Evolutionary conservation across 352 stramenopile species (phyloP), one percentile per base, ranked within the genome.

Genomic region (Globisporangium splendens): DNA sequence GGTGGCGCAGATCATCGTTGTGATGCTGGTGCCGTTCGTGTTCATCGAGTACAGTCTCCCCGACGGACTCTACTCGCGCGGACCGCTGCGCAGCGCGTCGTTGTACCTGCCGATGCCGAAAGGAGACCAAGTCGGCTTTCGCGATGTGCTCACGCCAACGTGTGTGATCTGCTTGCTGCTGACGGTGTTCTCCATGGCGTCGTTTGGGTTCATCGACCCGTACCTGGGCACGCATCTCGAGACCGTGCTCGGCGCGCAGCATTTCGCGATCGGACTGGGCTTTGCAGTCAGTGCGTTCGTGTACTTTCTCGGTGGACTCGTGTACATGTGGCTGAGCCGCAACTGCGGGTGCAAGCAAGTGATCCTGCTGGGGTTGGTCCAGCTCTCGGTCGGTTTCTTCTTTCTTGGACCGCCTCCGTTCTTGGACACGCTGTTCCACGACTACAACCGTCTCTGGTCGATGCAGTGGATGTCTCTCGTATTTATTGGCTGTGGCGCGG

Each of bases 31-130:
- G 3, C 80, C 80, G 10, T 83, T 86, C 50, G 56, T 88, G 47
- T 91, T 91, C 59, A 83, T 91, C 58, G 80, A 91, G 56, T 91
- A 91, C 61, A 74, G 72, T 41, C 74, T 91, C 3, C 70, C 77
- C 3, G 80, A 91, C 59, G 80, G 80, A 0, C 67, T 88, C 8
- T 82, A 83, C 55, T 62, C 65, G 3, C 46, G 62, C 17, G 41
- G 41, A 7, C 51, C 56, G 13, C 39, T 70, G 18, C 65, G 61
- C 42, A 68, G 41, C 11, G 44, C 52, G 10, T 55, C 67, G 10
- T 68, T 78, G 3, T 75, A 79, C 59, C 44, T 53, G 13, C 66
- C 66, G 2, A 24, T 57, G 20, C 18, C 28, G 1, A 64, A 61
- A 14, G 18, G 41, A 38, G 55, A 73, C 17, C 17, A 11, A 8